Conservation (phyloP, 805 yeast genomes). For the Candida loeiensis region DNA sequence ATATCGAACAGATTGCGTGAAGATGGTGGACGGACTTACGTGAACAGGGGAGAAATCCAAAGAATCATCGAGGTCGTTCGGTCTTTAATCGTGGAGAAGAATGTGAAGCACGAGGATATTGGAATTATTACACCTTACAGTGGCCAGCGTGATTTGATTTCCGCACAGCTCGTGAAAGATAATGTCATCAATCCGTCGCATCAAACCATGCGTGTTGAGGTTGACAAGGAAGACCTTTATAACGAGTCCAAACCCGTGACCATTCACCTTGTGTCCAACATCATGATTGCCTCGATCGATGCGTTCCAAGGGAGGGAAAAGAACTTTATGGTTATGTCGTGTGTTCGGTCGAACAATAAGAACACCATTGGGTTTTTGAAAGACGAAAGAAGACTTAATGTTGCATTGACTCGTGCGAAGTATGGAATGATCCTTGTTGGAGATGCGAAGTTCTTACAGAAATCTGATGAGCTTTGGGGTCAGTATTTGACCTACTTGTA, state of each 20-base stretch:
- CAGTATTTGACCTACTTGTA: conserved; percentile 44
- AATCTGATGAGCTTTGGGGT: conserved; percentile 50
- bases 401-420: conserved; percentile 29
- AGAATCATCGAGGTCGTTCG: conserved; percentile 46
- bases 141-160: conserved; percentile 65
- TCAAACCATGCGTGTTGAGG: conserved; percentile 45
- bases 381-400: conserved; percentile 29
- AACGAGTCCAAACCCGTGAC: conserved; percentile 46
- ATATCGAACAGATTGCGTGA: conserved; percentile 47
- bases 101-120: conserved; percentile 47
- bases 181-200: conserved; percentile 52
- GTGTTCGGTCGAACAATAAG: conserved; percentile 24
- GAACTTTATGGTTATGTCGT: conserved; percentile 28
- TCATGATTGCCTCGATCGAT: conserved; percentile 39
- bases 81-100: conserved; percentile 51
- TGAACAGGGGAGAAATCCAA: conserved; percentile 52
- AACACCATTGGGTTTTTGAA: conserved; percentile 25
- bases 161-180: conserved; percentile 48
- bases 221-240: conserved; percentile 59
- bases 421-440: conserved; percentile 31
- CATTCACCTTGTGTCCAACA: conserved; percentile 45
- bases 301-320: conserved; percentile 31
- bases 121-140: conserved; percentile 76
- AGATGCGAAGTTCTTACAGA: conserved; percentile 39
- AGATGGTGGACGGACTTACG: conserved; percentile 56